phyloP scores from a whole-genome alignment of 768 basidiomycete genomes.

The Pulveroboletus sp. region DNA sequence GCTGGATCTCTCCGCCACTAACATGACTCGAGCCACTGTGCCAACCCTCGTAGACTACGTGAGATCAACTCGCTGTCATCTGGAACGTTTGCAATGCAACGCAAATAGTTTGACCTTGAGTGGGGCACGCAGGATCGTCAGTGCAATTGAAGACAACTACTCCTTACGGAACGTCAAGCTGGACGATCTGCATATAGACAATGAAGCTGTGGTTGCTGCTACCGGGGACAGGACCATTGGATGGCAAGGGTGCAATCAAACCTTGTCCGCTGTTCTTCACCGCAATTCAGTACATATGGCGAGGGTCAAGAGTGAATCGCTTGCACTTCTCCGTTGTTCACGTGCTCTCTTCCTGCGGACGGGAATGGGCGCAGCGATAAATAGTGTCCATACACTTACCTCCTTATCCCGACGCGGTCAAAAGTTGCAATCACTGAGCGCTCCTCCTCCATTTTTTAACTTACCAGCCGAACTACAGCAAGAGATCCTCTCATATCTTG shows the following conservation, averaged over 20 bases:
- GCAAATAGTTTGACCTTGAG: slow-evolving; percentile 49
- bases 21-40: slow-evolving; percentile 39
- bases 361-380: slow-evolving; percentile 1
- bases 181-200: slow-evolving; percentile 38
- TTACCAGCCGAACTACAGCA: slow-evolving; percentile 57
- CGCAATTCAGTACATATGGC: slow-evolving; percentile 43
- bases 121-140: slow-evolving; percentile 42
- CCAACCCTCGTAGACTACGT: slow-evolving; percentile 46
- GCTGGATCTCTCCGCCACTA: slow-evolving; percentile 51
- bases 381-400: not conserved
- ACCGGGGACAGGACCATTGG: slow-evolving; percentile 21
- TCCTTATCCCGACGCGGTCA: slow-evolving; percentile 5
- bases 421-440: slow-evolving; percentile 4
- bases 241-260: slow-evolving; percentile 30
- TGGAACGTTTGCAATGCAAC: slow-evolving; percentile 49
- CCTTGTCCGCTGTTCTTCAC: slow-evolving; percentile 32
- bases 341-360: slow-evolving; percentile 46
- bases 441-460: slow-evolving; percentile 30
- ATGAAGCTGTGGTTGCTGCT: slow-evolving; percentile 24
- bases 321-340: slow-evolving; percentile 46
- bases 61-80: slow-evolving; percentile 44
- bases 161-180: slow-evolving; percentile 45
- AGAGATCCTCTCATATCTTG: slow-evolving; percentile 52
- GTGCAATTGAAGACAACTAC: slow-evolving; percentile 45
- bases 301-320: slow-evolving; percentile 41